A percentile compares a stretch with the other conserved stretches of the same genome.
Evolutionary conservation across 352 stramenopile genomes (phyloP).

Genomic region (Pythium sp.): DNA sequence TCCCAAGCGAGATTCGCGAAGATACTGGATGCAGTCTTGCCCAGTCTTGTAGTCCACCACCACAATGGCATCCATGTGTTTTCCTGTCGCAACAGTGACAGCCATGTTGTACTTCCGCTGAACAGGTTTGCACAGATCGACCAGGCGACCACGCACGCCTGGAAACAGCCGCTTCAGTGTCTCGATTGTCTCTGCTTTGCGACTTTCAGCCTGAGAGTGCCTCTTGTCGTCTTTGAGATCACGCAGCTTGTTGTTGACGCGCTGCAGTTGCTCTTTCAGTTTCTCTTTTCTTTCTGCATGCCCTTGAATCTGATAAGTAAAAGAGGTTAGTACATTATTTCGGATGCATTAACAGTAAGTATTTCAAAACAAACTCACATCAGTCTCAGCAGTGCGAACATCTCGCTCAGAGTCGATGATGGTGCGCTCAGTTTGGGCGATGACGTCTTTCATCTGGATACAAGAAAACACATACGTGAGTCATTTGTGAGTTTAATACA

Average conservation of each 20-base stretch:
- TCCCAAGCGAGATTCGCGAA: constrained; percentile 94
- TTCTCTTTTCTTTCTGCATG: constrained; percentile 60
- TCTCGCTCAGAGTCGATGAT: constrained; percentile 52
- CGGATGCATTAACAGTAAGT: neutral
- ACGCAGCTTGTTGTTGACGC: constrained; percentile 85
- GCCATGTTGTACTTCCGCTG: constrained; percentile 97
- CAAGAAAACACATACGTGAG: neutral
- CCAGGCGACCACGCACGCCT: constrained; percentile 93
- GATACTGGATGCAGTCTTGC: constrained; percentile 90
- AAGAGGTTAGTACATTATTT: neutral
- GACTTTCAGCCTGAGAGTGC: constrained; percentile 91
- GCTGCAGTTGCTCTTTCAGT: constrained; percentile 61
- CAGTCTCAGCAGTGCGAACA: constrained; percentile 51
- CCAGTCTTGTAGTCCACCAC: constrained; percentile 77
- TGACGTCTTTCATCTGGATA: constrained; percentile 65
- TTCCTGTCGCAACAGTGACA: constrained; percentile 96
- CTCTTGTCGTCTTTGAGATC: constrained; percentile 91
- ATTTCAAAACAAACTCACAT: constrained; percentile 28
- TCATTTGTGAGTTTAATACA: neutral
- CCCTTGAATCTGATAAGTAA: constrained; percentile 37
- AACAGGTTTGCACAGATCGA: constrained; percentile 96
- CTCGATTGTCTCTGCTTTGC: constrained; percentile 73
- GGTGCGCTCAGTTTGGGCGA: constrained; percentile 51
- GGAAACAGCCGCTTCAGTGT: constrained; percentile 85
- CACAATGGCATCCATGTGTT: constrained; percentile 95